Base-by-base conservation (phyloP, 176 grass and related monocot species). In the Miscanthus lutarioriparius region DNA sequence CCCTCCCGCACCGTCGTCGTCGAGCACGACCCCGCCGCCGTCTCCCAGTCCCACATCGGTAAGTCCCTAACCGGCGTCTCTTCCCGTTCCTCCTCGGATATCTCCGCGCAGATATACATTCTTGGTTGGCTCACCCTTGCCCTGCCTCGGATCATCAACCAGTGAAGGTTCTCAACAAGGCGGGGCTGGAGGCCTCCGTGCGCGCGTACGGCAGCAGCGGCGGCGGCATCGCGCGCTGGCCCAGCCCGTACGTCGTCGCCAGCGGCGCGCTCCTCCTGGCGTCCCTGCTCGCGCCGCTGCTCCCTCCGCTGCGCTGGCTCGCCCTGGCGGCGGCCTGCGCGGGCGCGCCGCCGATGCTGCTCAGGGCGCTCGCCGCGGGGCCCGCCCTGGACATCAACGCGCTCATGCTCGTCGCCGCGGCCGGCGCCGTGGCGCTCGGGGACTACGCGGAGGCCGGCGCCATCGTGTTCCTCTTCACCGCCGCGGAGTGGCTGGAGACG, bases 401-500 rank as follows among this genome's bases (percentile, higher is more conserved):
- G 37, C 89, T 97, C 22, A 89, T 97, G 83, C 48, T 93, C 5
- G 82, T 90, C 9, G 85, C 91, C 0, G 86, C 75, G 41, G 83
- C 62, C n/a, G 19, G 92, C 92, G 86, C 95, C 1, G 58, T 83
- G 15, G 86, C 79, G 8, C 86, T 97, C 61, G 43, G 47, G 43
- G 84, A 92, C 80, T 97, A 48, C 83, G 35, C 70, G 5, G 92
- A 97, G 87, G 90, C 92, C 4, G 95, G 81, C 6, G 82, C 66
- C 10, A 86, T 94, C 67, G 92, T 97, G 11, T 94, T 97, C 92
- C 90, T 97, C 83, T 97, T 97, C 80, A 92, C 86, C 25, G 26
- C 70, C 11, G 92, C 92, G 2, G 92, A 97, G 75, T 97, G 95
- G 95, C 82, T 97, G 2, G 90, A 97, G 87, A 87, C 90, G 1